Evolutionary conservation across 345 rosid genomes (phyloP).

Genomic region (Excoecaria cochinchinensis): DNA sequence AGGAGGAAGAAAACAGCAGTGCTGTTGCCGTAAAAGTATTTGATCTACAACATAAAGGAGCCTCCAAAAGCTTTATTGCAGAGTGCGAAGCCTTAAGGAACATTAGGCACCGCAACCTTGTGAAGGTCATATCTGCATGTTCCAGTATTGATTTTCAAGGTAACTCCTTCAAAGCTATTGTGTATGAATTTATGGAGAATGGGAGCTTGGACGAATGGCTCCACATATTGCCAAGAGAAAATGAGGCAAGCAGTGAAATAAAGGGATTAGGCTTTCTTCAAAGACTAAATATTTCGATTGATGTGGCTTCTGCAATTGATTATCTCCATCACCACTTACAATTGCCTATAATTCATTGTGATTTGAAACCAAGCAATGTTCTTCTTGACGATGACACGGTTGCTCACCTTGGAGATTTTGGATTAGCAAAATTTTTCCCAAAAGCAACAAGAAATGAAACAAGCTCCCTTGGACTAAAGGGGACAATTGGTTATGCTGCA

Average conservation of each 20-base stretch:
- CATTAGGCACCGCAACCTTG: neutral
- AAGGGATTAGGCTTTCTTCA: conserved; percentile 21
- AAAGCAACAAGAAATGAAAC: conserved; percentile 12
- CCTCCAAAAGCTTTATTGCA: conserved; percentile 1
- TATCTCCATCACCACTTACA: conserved; percentile 19
- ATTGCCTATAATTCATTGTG: conserved; percentile 22
- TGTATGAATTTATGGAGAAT: too few relatives aligned
- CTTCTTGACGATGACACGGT: conserved; percentile 22
- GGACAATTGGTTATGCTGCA: conserved; percentile 46
- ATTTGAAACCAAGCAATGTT: conserved; percentile 24
- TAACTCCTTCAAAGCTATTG: too few relatives aligned
- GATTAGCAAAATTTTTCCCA: conserved; percentile 18
- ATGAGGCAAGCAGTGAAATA: too few relatives aligned
- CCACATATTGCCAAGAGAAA: too few relatives aligned
- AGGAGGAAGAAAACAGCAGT: neutral
- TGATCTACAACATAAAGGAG: neutral
- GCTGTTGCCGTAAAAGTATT: neutral
- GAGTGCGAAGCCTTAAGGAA: neutral
- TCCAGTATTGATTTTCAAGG: too few relatives aligned
- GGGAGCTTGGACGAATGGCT: too few relatives aligned
- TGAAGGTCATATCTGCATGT: neutral
- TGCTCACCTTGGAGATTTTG: conserved; percentile 25
- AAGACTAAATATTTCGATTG: conserved; percentile 19
- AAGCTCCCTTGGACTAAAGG: conserved; percentile 39
- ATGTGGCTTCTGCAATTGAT: conserved; percentile 10